Evolutionary conservation across 2,329 filamentous ascomycete genomes (phyloP).

Genomic region (Cadophora sp.): DNA sequence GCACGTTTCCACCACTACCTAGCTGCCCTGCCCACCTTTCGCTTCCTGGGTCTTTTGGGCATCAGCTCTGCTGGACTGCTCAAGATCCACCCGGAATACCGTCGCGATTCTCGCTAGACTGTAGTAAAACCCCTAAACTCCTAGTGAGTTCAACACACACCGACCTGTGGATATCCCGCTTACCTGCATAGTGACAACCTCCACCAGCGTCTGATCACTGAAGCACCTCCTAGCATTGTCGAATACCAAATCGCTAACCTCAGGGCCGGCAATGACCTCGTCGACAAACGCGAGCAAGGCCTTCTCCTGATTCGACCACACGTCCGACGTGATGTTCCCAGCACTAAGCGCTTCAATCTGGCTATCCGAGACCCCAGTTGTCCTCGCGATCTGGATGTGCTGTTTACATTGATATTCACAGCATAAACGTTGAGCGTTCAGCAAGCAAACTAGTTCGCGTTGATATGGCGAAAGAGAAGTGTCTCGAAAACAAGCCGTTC

Average conservation of each 20-base stretch:
- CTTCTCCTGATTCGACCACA: slow-evolving; percentile 35
- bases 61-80: slow-evolving; percentile 18
- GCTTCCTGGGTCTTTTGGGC: neutral
- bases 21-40: neutral
- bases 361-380: slow-evolving; percentile 29
- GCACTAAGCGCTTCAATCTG: slow-evolving; percentile 33
- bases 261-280: slow-evolving; percentile 34
- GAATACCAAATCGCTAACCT: slow-evolving; percentile 35
- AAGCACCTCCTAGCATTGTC: slow-evolving; percentile 33
- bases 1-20: neutral
- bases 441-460: slow-evolving; percentile 35
- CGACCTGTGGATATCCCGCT: slow-evolving; percentile 12
- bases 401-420: slow-evolving; percentile 40
- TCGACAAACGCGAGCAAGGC: slow-evolving; percentile 36
- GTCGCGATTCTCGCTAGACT: slow-evolving; percentile 36
- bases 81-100: slow-evolving; percentile 34
- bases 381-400: slow-evolving; percentile 33
- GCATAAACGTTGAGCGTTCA: slow-evolving; percentile 31
- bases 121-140: slow-evolving; percentile 33
- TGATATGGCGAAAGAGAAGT: slow-evolving; percentile 35
- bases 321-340: slow-evolving; percentile 29
- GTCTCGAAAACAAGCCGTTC: slow-evolving; percentile 38
- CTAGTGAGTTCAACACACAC: slow-evolving; percentile 16
- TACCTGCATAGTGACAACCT: slow-evolving; percentile 38
- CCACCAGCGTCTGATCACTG: slow-evolving; percentile 36